Evolutionary conservation across 2,329 filamentous ascomycete species (phyloP).

Genomic region (Botrytis cinerea): DNA sequence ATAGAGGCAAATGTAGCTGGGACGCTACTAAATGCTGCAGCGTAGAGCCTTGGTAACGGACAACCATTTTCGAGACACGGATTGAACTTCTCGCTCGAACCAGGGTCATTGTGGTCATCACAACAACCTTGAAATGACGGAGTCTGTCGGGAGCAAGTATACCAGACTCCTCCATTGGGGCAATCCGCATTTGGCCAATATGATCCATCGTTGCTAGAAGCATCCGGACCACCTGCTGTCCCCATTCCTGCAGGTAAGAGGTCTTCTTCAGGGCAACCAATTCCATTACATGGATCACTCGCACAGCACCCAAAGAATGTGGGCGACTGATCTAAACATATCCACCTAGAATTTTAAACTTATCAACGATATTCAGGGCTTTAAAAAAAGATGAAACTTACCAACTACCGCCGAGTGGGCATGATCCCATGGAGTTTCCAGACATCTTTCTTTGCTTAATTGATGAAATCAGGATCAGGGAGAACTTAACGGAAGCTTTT

Average conservation of each 20-base stretch:
- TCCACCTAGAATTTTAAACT: slow-evolving; percentile 21
- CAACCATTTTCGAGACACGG: background rate
- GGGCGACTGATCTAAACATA: slow-evolving; percentile 26
- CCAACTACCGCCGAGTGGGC: background rate
- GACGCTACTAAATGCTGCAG: slow-evolving; percentile 1
- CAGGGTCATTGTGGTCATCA: background rate
- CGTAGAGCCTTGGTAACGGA: background rate
- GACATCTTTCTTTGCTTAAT: background rate
- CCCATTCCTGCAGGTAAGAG: slow-evolving; percentile 30
- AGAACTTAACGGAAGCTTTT: background rate
- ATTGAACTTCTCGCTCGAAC: background rate
- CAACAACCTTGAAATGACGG: slow-evolving; percentile 20
- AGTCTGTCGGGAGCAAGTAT: background rate
- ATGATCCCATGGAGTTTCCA: background rate
- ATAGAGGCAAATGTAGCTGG: background rate
- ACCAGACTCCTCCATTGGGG: slow-evolving; percentile 14
- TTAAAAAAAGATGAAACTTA: background rate
- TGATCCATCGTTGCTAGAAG: slow-evolving; percentile 1
- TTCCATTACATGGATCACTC: slow-evolving; percentile 30
- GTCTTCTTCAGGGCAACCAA: slow-evolving; percentile 26
- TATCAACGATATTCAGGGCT: background rate
- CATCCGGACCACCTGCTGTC: slow-evolving; percentile 14
- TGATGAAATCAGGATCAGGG: background rate
- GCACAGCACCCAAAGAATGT: slow-evolving; percentile 32
- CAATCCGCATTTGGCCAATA: slow-evolving; percentile 10